Conservation (phyloP, 2,329 filamentous ascomycete genomes). For the Ophiostoma piceae region DNA sequence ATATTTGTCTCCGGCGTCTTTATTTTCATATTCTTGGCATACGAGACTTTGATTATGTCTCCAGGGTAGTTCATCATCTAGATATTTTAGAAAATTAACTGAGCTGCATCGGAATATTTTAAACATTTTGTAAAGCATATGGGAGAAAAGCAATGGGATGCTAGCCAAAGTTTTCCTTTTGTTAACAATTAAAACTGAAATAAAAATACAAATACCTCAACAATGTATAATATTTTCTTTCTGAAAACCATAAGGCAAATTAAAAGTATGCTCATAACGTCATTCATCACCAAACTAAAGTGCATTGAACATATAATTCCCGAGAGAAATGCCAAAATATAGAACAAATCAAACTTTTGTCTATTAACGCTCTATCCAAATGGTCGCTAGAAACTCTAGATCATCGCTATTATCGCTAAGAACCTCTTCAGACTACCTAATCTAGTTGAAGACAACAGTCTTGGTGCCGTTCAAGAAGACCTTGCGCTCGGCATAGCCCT, state of each 20-base stretch:
- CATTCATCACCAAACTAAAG: background rate
- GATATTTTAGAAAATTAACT: too few species aligned
- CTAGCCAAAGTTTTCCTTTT: too few species aligned
- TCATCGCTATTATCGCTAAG: background rate
- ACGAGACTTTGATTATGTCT: background rate
- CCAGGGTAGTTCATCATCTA: too few species aligned
- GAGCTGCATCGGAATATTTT: too few species aligned
- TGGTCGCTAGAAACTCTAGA: background rate
- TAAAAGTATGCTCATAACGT: background rate
- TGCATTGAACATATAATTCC: background rate
- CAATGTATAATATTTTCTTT: background rate
- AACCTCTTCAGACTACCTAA: background rate
- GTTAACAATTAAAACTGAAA: too few species aligned
- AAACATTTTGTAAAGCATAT: too few species aligned
- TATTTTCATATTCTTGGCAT: background rate
- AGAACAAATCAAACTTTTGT: slow-evolving; percentile 2
- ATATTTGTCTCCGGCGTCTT: background rate
- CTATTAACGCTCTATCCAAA: background rate
- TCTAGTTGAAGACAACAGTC: slow-evolving; percentile 66
- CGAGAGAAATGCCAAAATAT: background rate
- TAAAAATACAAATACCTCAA: too few species aligned
- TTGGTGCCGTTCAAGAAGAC: slow-evolving; percentile 74
- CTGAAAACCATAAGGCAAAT: background rate
- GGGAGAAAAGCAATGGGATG: too few species aligned
- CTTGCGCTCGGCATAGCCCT: slow-evolving; percentile 74